phyloP scores from a whole-genome alignment of 1,139 yeast species.

The Arxiozyma heterogenica region DNA sequence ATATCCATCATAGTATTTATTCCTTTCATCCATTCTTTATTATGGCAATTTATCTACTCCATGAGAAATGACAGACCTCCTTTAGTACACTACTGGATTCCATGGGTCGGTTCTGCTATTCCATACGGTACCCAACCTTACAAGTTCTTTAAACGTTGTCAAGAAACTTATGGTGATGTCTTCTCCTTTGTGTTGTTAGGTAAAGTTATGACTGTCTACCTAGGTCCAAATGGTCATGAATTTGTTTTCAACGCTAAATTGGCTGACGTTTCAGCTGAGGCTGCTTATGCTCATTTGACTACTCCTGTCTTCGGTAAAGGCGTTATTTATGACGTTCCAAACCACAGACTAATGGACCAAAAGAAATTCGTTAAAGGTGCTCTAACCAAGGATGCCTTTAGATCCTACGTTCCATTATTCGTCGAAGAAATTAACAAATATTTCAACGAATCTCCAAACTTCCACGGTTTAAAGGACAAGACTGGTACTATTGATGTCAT shows the following conservation, averaged over 20 bases:
- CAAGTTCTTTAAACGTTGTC: conserved; percentile 72
- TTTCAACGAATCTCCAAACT: conserved; percentile 42
- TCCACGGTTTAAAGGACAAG: conserved; percentile 11
- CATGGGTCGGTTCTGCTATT: conserved; percentile 92
- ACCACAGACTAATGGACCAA: conserved; percentile 90
- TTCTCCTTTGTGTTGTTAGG: conserved; percentile 86
- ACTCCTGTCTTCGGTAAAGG: conserved; percentile 98
- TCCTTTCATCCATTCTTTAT: conserved; percentile 48
- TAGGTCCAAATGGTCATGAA: conserved; percentile 97
- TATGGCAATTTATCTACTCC: conserved; percentile 64
- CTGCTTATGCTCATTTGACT: conserved; percentile 87
- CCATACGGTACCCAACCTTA: conserved; percentile 89
- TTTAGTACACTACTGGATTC: conserved; percentile 83
- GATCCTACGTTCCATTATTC: conserved; percentile 78
- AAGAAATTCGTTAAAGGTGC: conserved; percentile 93
- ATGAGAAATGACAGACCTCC: conserved; percentile 78
- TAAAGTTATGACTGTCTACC: conserved; percentile 85
- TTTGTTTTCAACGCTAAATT: conserved; percentile 87
- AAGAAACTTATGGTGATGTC: conserved; percentile 79
- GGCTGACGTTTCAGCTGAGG: conserved; percentile 90
- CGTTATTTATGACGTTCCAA: conserved; percentile 94
- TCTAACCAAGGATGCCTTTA: conserved; percentile 76
- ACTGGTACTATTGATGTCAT: conserved; percentile 46
- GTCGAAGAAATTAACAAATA: conserved; percentile 66
- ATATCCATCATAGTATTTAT: conserved; percentile 20